Evolutionary conservation across 768 basidiomycete species (phyloP).

Genomic region (Phylloporus sp.): DNA sequence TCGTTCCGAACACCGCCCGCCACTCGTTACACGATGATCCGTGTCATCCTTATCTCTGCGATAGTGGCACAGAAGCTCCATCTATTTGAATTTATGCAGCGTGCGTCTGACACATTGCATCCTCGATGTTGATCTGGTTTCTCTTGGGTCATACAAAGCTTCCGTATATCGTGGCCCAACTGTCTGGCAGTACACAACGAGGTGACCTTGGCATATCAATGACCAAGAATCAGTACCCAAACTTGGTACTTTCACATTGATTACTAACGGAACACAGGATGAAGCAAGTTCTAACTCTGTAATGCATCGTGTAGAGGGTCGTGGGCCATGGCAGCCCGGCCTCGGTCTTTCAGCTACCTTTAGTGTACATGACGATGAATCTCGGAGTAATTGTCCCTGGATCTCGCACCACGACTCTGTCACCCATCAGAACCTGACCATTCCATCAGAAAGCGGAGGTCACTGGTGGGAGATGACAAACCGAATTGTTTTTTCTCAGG

Average conservation of each 20-base stretch:
- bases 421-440: conserved; percentile 42
- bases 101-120: conserved; percentile 23
- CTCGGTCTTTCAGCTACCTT: conserved; percentile 26
- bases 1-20: not conserved
- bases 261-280: conserved; percentile 17
- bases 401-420: conserved; percentile 49
- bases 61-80: conserved; percentile 22
- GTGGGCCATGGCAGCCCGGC: conserved; percentile 13
- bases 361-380: conserved; percentile 57
- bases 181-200: conserved; percentile 25
- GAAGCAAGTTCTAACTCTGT: conserved; percentile 21
- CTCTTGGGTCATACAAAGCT: not conserved
- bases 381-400: conserved; percentile 56
- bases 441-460: conserved; percentile 27
- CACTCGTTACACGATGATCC: conserved; percentile 8
- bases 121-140: conserved; percentile 24
- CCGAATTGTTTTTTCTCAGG: conserved; percentile 23
- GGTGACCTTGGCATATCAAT: conserved; percentile 20
- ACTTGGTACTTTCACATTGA: conserved; percentile 22
- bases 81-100: conserved; percentile 24
- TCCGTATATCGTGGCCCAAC: conserved; percentile 18
- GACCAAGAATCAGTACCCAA: conserved; percentile 4
- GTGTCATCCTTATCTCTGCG: conserved; percentile 14
- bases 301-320: conserved; percentile 16
- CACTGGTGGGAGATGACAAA: conserved; percentile 18